Evolutionary conservation across 176 grass and related monocot species (phyloP), one percentile per base, ranked within the genome.

Genomic region (Musa itinerans): DNA sequence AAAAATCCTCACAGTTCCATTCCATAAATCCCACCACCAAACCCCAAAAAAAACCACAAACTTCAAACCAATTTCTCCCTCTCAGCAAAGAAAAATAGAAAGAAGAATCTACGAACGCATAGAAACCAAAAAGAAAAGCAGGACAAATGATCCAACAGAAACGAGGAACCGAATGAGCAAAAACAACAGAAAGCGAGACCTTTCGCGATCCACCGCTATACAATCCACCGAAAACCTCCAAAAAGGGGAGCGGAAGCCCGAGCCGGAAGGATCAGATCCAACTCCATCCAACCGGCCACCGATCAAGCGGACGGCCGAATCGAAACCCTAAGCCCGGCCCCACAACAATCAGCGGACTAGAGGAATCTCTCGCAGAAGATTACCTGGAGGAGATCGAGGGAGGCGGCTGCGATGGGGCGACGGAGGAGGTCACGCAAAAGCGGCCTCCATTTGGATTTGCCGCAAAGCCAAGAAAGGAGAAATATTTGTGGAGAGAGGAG

Each of bases 151-250:
- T 61, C 57, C 23, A 26, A 12, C 9, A 25, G 22, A 65, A 24
- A 25, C 0, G 27, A 43, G 34, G 34, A 43, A 43, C 34, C 34
- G 34, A 43, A 43, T 43, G 34, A 43, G 3, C 34, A 43, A 43
- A 65, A 65, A 8, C 58, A 24, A 65, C 13, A 2, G 20, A 58
- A 43, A 53, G 13, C 21, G 15, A 75, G 54, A 58, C 25, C 1
- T 48, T 48, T 75, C 5, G 26, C 16, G 54, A 43, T 73, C 53
- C 1, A 1, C 11, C 24, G 53, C 72, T 59, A 74, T 1, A 23
- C 34, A 58, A 43, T 34, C 54, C n/a, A 54, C 23, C 16, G 54
- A 75, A 75, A 49, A 16, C 73, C 73, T 56, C 73, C 73, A 25
- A 58, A 75, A n/a, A 75, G 16, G 26, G 73, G 54, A 61, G 54